Evolutionary conservation across 192 early-diverging fungal genomes (phyloP), one percentile per base, ranked within the genome.

Genomic region (Phycomyces blakesleeanus): DNA sequence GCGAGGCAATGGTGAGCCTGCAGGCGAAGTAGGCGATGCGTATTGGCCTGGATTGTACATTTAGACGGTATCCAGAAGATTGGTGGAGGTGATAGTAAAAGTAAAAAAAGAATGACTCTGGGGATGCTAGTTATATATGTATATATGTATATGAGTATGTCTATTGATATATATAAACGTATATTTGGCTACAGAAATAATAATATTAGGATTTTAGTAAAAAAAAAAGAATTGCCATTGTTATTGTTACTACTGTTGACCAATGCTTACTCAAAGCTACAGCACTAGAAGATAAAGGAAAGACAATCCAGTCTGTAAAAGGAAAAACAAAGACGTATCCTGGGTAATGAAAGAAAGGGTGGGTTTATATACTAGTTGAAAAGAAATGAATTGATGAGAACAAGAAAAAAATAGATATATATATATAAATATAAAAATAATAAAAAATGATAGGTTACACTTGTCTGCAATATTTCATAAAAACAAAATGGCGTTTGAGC

Each of bases 11-110:
- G 44, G 44, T 47, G 44, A n/a, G 44, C 44, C 44, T n/a, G 44
- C 44, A 47, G 44, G 44, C 12, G 44, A 47, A 18, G 2, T 14
- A 47, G 44, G 44, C 18, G 44, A 47, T 47, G 44, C 12, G 18
- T 47, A 47, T 47, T 47, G 44, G 44, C 44, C 44, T 47, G 44
- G 44, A 47, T 47, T 47, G 44, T 47, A 47, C 44, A 47, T 47
- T 2, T 5, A 34, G 40, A 14, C 40, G 14, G 44, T 47, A 18
- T 47, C 44, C 44, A 47, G 44, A 18, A 47, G 18, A 47, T 14
- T n/a, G 44, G 40, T n/a, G n/a, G n/a, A n/a, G n/a, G n/a, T n/a
- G n/a, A n/a, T n/a, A n/a, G n/a, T n/a, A n/a, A n/a, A n/a, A n/a
- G n/a, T n/a, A n/a, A n/a, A n/a, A n/a, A n/a, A n/a, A n/a, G n/a